Percentiles rank a stretch among this genome's conserved stretches.
Evolutionary conservation across 768 basidiomycete genomes (phyloP).

Genomic region (Tricholoma terreum): DNA sequence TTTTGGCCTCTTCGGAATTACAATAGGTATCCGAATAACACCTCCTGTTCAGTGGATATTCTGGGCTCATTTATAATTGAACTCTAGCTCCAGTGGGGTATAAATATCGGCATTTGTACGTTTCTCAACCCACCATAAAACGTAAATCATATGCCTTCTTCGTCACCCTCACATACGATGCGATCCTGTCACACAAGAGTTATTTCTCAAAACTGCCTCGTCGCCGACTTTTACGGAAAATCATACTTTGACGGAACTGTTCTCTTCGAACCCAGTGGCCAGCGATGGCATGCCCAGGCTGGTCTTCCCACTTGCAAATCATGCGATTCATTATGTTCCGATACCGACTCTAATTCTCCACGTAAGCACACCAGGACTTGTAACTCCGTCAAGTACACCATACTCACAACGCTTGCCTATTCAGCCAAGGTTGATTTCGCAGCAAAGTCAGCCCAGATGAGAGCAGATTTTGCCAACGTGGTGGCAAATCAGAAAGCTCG

Average conservation of each 20-base stretch:
- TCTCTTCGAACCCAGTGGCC: not conserved
- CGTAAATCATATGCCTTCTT: no score
- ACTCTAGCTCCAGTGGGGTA: no score
- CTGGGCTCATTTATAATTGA: no score
- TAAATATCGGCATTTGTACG: no score
- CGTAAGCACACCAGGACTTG: not conserved
- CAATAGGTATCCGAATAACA: no score
- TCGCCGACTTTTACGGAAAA: not conserved
- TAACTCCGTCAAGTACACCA: not conserved
- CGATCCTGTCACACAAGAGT: not conserved
- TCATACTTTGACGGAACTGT: not conserved
- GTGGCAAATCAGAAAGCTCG: not conserved
- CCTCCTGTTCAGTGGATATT: no score
- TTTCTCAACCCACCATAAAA: no score
- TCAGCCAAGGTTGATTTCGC: not conserved
- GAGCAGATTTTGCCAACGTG: not conserved
- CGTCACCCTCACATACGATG: no score
- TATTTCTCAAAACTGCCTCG: not conserved
- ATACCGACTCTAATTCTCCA: not conserved
- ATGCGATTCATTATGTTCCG: not conserved
- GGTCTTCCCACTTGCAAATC: not conserved
- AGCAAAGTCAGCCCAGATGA: not conserved
- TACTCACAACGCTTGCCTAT: not conserved
- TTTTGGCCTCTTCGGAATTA: no score
- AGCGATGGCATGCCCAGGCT: not conserved